These are phyloP conservation scores for Malania oleifera DNA, from an alignment of 164 flowering plant genomes.

Conservation along the genomic window DNA sequence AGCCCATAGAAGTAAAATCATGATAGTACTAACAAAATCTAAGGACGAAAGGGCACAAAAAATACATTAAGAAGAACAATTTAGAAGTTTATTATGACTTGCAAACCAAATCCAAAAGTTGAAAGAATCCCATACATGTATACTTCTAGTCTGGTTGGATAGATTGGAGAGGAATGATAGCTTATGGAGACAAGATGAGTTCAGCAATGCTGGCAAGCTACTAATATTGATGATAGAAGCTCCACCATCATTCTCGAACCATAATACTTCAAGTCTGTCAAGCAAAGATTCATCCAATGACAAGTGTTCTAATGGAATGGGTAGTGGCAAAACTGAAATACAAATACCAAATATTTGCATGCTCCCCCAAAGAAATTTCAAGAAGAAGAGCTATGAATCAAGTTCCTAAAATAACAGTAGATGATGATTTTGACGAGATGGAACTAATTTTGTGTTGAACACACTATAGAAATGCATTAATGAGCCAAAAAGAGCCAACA, in stretches of 20 bases:
- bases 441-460: no score
- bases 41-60: not conserved
- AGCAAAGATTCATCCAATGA: no score
- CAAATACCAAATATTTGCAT: no score
- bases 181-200: slow-evolving; percentile 78
- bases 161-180: slow-evolving; percentile 55
- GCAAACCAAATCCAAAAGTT: not conserved
- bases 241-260: slow-evolving; percentile 69
- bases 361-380: no score
- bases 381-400: no score
- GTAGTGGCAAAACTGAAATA: not conserved
- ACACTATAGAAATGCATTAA: not conserved
- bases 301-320: not conserved
- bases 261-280: slow-evolving; percentile 64
- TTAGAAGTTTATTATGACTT: not conserved
- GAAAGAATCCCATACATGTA: slow-evolving; percentile 43
- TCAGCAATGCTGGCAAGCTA: slow-evolving; percentile 78
- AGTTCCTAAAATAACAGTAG: no score
- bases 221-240: slow-evolving; percentile 75
- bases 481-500: not conserved
- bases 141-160: slow-evolving; percentile 26
- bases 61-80: not conserved
- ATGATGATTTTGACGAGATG: no score
- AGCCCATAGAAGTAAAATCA: not conserved
- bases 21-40: not conserved